Conservation (phyloP, 2,329 filamentous ascomycete species). For the Arthrobotrys entomopaga region DNA sequence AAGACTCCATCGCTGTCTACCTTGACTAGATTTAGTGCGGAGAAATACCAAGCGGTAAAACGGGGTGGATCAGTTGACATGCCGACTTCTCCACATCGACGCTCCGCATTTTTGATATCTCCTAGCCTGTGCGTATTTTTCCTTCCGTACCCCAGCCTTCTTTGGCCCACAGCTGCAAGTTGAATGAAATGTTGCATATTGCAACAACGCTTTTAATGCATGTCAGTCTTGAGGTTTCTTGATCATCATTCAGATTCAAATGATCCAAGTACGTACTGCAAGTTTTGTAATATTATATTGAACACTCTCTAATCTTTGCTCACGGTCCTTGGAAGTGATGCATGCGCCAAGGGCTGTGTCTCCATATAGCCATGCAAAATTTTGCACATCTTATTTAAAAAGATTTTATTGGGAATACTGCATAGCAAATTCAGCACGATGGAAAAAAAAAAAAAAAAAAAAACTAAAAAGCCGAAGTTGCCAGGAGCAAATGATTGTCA, state of each 20-base stretch:
- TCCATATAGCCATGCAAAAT: no score
- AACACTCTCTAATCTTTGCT: no score
- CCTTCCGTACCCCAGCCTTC: constrained; percentile 16
- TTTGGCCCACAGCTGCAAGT: constrained; percentile 15
- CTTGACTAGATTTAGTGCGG: constrained; percentile 10
- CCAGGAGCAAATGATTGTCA: neutral
- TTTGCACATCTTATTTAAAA: no score
- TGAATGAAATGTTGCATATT: constrained; percentile 43
- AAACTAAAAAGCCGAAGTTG: neutral
- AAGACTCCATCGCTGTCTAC: constrained; percentile 40
- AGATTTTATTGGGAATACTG: no score
- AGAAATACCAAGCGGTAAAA: constrained; percentile 25
- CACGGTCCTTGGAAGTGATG: no score
- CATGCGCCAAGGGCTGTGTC: no score
- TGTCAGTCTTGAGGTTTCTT: neutral
- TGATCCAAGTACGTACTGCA: no score
- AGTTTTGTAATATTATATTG: no score
- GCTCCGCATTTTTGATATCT: constrained; percentile 29
- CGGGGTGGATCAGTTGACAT: constrained; percentile 39
- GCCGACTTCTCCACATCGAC: constrained; percentile 43
- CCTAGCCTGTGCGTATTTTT: constrained; percentile 5
- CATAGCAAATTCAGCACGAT: neutral
- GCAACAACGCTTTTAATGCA: constrained; percentile 29
- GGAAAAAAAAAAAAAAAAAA: neutral
- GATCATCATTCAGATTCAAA: no score